Base-by-base conservation (phyloP, 306 rosid genomes). In the Dalbergia cultrata region DNA sequence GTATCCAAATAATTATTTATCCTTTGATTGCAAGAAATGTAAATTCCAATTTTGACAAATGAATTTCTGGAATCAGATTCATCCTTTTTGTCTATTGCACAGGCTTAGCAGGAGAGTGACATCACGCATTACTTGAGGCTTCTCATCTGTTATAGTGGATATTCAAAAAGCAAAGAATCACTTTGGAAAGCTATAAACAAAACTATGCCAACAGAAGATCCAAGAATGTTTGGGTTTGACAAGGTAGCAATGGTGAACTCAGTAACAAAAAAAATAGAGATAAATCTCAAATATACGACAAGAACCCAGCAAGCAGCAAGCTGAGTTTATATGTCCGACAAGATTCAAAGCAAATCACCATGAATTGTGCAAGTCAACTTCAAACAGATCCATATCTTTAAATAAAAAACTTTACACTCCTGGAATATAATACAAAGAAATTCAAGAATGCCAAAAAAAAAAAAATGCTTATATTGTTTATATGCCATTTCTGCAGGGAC, bases 361-460 rank as follows among this genome's bases (percentile, higher is more conserved):
- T 9, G 49, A 71, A 67, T 53, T 66, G 17, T 61, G 22, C 37
- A 72, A 72, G 66, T 72, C 76, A 80, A 77, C 70, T 57, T 35
- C 60, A 74, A 80, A 62, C 56, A 80, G 22, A 86, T 82, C 80
- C 76, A 64, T 49, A 54, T 13, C 59, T 13, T 13, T 22, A 59
- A 60, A 35, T 4, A 37, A 37, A 37, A 62, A n/a, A 54, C 72
- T 61, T 60, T 57, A 66, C 16, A 13, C 19, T 2, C 49, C 56
- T 41, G 11, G 61, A 33, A 35, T 35, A 53, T 41, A 8, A 12
- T 12, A 13, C 35, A 16, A 47, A 67, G 31, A 66, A 52, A 77
- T 35, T 52, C 18, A 67, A 54, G 53, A 35, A 14, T 31, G 13
- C 65, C 65, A 18, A 22, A 33, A 4, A 53, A 35, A 33, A 1